These are phyloP conservation scores for Verticillium klebahnii DNA, from an alignment of 2,329 filamentous ascomycete genomes.

Conservation along the genomic window DNA sequence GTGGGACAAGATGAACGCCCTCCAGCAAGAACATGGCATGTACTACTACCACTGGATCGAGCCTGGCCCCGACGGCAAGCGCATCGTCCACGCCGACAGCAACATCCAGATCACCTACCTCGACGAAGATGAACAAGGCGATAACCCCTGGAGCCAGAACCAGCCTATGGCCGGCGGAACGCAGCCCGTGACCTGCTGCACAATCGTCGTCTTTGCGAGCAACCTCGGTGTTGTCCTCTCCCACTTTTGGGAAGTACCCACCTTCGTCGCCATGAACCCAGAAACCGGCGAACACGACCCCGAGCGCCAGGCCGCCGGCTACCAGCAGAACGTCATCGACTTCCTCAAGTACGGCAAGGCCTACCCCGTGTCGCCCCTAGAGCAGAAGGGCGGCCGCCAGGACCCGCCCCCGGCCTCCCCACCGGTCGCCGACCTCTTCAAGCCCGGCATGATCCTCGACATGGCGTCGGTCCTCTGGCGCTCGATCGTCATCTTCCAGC, in stretches of 20 bases:
- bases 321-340: background rate
- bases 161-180: background rate
- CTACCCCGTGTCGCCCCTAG: background rate
- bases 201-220: background rate
- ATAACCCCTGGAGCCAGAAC: background rate
- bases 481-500: background rate
- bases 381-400: background rate
- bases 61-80: background rate
- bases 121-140: background rate
- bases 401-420: background rate
- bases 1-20: background rate
- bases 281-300: background rate
- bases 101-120: background rate
- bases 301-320: background rate
- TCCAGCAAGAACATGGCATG: background rate
- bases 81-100: background rate
- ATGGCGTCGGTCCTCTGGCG: background rate
- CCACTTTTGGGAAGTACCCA: slow-evolving; percentile 1
- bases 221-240: background rate
- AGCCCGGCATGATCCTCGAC: slow-evolving; percentile 24
- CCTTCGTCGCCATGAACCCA: background rate
- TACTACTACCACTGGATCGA: background rate
- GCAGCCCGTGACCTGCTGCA: background rate
- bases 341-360: background rate
- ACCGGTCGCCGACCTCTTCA: slow-evolving; percentile 22